These are phyloP conservation scores for Eudorina sp. DNA, from an alignment of 139 green algal genomes.

Conservation along the genomic window DNA sequence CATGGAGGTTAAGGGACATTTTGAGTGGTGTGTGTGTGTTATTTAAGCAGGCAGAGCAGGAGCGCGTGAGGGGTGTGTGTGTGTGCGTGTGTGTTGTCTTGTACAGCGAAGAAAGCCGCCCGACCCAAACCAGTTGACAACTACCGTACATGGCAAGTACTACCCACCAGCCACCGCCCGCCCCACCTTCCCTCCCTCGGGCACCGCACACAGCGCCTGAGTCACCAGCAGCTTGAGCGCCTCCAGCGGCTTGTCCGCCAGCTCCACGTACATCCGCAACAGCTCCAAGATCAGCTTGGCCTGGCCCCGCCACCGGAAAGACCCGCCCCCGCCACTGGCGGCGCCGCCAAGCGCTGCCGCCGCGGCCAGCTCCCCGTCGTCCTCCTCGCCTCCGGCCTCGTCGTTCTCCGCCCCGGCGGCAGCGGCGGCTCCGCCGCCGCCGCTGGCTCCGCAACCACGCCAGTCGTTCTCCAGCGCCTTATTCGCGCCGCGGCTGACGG, in stretches of 20 bases:
- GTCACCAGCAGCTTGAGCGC: background rate
- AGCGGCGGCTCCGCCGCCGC: background rate
- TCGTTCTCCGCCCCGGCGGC: background rate
- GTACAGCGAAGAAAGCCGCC: too few species aligned
- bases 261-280: conserved; percentile 13
- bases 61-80: too few species aligned
- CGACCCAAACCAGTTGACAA: too few species aligned
- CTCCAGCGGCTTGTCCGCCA: background rate
- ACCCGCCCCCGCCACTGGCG: background rate
- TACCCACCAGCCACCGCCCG: too few species aligned
- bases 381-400: background rate
- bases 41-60: too few species aligned
- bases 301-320: conserved; percentile 38
- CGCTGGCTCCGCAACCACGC: background rate
- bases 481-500: conserved; percentile 6
- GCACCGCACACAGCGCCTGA: background rate
- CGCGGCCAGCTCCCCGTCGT: background rate
- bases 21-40: too few species aligned
- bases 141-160: too few species aligned
- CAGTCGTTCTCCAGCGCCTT: conserved; percentile 18
- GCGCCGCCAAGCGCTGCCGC: background rate
- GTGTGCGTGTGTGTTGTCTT: too few species aligned
- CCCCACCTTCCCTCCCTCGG: background rate
- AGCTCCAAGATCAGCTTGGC: conserved; percentile 36
- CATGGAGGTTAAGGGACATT: too few species aligned